These are phyloP conservation scores for Castanospermum australe DNA, from an alignment of 306 rosid species.

Conservation along the genomic window DNA sequence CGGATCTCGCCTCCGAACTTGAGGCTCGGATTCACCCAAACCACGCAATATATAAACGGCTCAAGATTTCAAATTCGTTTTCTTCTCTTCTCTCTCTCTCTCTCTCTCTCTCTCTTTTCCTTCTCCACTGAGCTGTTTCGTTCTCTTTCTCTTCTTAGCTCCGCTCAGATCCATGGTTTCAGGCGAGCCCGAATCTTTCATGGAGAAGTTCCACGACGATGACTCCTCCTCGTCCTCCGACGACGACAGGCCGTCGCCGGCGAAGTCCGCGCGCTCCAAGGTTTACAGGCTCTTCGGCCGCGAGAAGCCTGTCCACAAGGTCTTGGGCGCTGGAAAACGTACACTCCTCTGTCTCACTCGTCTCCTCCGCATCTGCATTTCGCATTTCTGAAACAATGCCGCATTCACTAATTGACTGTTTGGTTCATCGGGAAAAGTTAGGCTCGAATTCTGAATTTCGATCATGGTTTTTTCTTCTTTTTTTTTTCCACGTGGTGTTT, in stretches of 20 bases:
- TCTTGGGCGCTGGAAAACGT: conserved; percentile 86
- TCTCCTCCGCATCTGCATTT: neutral
- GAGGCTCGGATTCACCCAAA: conserved; percentile 6
- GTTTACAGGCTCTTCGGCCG: conserved; percentile 75
- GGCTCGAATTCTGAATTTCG: neutral
- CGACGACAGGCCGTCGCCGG: conserved; percentile 24
- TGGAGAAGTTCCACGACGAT: conserved; percentile 49
- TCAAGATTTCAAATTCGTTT: conserved; percentile 30
- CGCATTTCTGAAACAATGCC: neutral
- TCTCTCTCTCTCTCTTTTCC: neutral
- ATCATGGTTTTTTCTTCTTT: neutral
- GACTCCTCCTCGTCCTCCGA: conserved; percentile 39
- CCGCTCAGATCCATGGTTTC: conserved; percentile 42
- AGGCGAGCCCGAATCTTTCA: conserved; percentile 37
- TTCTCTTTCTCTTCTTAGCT: neutral
- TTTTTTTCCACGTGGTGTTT: neutral
- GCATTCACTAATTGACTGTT: neutral
- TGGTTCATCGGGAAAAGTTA: conserved; percentile 27
- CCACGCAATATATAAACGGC: conserved; percentile 25
- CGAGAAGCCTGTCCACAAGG: conserved; percentile 75
- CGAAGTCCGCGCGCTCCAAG: conserved; percentile 31
- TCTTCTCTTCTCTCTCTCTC: conserved; percentile 5
- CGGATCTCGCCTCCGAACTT: neutral
- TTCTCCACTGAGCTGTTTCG: neutral
- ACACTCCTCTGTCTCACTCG: neutral